Base-by-base conservation (phyloP, 352 stramenopile genomes). In the Plasmopara muralis region DNA sequence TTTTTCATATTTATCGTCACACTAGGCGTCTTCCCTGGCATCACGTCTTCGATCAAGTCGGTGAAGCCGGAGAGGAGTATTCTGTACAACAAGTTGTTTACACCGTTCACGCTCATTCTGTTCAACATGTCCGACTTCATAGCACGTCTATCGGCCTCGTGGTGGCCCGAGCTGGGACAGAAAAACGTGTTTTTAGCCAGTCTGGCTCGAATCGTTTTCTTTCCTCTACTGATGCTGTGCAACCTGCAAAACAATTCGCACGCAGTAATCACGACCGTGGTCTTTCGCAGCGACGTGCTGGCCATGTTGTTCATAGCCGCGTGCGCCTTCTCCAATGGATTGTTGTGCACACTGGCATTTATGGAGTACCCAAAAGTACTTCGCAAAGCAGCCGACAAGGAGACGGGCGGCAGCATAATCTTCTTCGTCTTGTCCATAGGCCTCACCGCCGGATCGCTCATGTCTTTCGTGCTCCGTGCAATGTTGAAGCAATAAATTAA, bases 1-100 rank as follows among this genome's bases (percentile, higher is more conserved):
- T 88, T 93, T 52, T 64, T 84, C 13, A 74, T 90, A 15, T 91
- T 92, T 18, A 64, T 87, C 47, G 62, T 93, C 34, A 89, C 83
- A 18, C 64, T 93, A 5, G 72, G 73, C 1, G 46, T 92, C 9
- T 93, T 93, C 44, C 83, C 83, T 8, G 79, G 73, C 5, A 68
- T 93, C 18, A 89, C 77, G 0, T 92, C 83, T 10, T 51, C 79
- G 13, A 83, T 92, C 50, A 60, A 80, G 12, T 89, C 78, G 13
- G 62, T 68, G 33, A 65, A 84, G 8, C 66, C 72, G 2, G 49
- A 60, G 13, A 53, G 65, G 47, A 60, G 73, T 1, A 53, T 76
- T 6, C 75, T 87, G 43, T 85, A 74, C 55, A 60, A 66, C 9
- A 70, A 86, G 33, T 47, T 90, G 10, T 93, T 93, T 57, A 83